A percentile compares a stretch with the other conserved stretches of the same genome.
Evolutionary conservation across 2,329 filamentous ascomycete genomes (phyloP).

Genomic region (Lachnellula willkommii): DNA sequence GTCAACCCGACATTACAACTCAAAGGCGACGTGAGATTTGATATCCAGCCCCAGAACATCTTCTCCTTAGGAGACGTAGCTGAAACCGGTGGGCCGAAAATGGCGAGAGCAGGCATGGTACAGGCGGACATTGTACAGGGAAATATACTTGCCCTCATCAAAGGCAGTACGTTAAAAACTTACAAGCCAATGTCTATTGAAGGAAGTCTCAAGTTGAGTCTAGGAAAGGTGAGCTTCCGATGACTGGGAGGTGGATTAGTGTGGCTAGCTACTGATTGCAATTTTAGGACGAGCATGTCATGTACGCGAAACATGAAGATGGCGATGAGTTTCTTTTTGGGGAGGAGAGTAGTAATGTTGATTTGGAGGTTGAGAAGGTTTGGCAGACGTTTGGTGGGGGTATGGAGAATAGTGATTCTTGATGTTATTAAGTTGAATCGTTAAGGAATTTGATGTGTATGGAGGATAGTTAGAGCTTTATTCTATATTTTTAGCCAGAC

Average conservation of each 20-base stretch:
- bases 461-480: too few species aligned
- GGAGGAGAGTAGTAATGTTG: constrained; percentile 8
- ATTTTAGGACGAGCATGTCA: constrained; percentile 9
- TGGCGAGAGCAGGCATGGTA: constrained; percentile 39
- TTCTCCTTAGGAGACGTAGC: constrained; percentile 51
- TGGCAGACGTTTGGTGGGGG: constrained; percentile 18
- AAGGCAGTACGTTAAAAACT: constrained; percentile 20
- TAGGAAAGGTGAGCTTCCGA: constrained; percentile 27
- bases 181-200: constrained; percentile 34
- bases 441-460: too few species aligned
- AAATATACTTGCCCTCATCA: constrained; percentile 42
- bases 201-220: constrained; percentile 35
- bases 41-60: constrained; percentile 32
- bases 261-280: background rate
- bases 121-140: constrained; percentile 41
- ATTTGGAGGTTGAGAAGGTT: constrained; percentile 13
- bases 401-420: background rate
- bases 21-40: background rate
- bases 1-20: constrained; percentile 42
- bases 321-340: constrained; percentile 13
- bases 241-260: background rate
- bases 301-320: constrained; percentile 12
- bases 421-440: background rate
- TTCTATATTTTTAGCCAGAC: too few species aligned
- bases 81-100: constrained; percentile 36